These are phyloP conservation scores for Cinchona pubescens DNA, from an alignment of 257 asterid genomes.

Conservation along the genomic window DNA sequence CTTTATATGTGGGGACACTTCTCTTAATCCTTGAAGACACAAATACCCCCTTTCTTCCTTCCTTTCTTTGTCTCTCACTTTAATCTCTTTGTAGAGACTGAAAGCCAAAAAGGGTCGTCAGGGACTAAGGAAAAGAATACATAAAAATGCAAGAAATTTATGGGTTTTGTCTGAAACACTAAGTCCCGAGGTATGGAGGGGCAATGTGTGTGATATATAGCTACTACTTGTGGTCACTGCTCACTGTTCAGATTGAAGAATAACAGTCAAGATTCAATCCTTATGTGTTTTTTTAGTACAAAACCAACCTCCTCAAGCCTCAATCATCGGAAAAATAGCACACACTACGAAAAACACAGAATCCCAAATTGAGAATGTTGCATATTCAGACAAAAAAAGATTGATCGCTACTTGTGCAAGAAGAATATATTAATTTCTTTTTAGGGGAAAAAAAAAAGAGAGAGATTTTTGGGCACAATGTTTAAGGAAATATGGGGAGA, in stretches of 20 bases:
- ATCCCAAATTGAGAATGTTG: conserved; percentile 22
- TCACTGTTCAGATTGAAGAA: conserved; percentile 13
- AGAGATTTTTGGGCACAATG: conserved; percentile 17
- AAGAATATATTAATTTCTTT: background rate
- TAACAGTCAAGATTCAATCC: background rate
- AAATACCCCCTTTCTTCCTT: conserved; percentile 13
- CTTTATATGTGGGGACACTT: conserved; percentile 25
- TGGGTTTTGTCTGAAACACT: conserved; percentile 23
- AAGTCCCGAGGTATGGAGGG: conserved; percentile 37
- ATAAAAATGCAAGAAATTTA: conserved; percentile 11
- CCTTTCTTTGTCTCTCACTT: too few relatives aligned
- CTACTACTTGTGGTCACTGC: conserved; percentile 13
- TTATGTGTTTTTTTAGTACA: background rate
- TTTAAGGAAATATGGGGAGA: conserved; percentile 20
- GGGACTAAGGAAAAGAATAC: conserved; percentile 11
- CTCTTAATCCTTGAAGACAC: background rate
- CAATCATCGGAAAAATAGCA: conserved; percentile 38
- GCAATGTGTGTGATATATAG: background rate
- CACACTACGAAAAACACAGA: conserved; percentile 44
- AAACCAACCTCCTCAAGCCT: background rate
- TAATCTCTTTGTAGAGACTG: background rate
- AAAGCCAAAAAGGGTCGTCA: conserved; percentile 8
- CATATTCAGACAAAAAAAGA: conserved; percentile 9
- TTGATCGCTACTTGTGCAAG: conserved; percentile 6
- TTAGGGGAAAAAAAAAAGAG: background rate